Conservation (phyloP, 139 green algal species). For the Chlamydomonas sphaeroides region DNA sequence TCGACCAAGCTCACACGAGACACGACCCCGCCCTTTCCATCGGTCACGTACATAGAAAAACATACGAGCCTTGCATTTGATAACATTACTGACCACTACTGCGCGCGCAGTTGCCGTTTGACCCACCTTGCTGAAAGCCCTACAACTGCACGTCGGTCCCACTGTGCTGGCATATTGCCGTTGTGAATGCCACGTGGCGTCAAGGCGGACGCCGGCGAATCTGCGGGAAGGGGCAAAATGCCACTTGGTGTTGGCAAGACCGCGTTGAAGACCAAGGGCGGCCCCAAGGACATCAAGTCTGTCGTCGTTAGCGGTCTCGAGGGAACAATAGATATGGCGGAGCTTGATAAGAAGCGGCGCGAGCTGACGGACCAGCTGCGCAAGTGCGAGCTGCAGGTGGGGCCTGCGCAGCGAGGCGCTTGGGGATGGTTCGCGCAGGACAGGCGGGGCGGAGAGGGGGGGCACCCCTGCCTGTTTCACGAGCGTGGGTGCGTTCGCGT, state of each 20-base stretch:
- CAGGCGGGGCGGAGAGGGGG: too few species aligned
- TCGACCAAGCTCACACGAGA: too few species aligned
- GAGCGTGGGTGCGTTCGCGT: too few species aligned
- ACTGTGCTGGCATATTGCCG: too few species aligned
- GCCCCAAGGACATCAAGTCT: not conserved
- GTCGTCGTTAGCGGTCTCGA: not conserved
- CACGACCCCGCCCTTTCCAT: too few species aligned
- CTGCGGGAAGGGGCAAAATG: not conserved
- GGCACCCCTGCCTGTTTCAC: too few species aligned
- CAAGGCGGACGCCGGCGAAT: not conserved
- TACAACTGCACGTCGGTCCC: too few species aligned
- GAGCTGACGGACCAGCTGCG: constrained; percentile 56
- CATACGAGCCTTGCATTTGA: too few species aligned
- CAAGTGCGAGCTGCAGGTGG: constrained; percentile 56
- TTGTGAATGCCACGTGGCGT: constrained; percentile 28
- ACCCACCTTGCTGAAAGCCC: too few species aligned
- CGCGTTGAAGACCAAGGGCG: not conserved
- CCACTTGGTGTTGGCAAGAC: not conserved
- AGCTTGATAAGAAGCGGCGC: constrained; percentile 58
- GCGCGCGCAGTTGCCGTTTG: too few species aligned
- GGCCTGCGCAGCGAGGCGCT: not conserved
- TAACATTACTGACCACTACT: too few species aligned
- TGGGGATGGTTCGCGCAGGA: not conserved
- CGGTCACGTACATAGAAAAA: too few species aligned
- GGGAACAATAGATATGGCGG: constrained; percentile 26